These are phyloP conservation scores for Nigrograna mackinnonii DNA, from an alignment of 2,329 filamentous ascomycete genomes.

Conservation along the genomic window DNA sequence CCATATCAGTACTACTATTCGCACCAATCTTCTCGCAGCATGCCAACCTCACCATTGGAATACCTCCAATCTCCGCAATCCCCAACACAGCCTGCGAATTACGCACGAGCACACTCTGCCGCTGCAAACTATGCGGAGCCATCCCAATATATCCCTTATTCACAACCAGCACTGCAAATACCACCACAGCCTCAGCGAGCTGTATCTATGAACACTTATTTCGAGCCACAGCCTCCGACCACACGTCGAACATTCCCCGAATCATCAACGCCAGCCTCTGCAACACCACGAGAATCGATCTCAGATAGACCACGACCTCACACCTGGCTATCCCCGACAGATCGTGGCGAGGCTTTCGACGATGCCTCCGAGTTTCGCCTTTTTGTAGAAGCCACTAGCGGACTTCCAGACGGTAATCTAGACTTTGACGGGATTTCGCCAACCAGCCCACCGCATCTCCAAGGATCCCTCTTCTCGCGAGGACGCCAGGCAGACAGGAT, in stretches of 20 bases:
- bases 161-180: conserved; percentile 2
- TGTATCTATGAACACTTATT: conserved; percentile 19
- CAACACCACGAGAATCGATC: conserved; percentile 20
- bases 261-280: conserved; percentile 11
- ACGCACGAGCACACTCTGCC: conserved; percentile 26
- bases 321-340: conserved; percentile 35
- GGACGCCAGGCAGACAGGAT: conserved; percentile 27
- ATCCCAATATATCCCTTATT: conserved; percentile 19
- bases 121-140: conserved; percentile 17
- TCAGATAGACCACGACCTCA: conserved; percentile 30
- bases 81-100: conserved; percentile 10
- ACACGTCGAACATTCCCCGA: conserved; percentile 32
- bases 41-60: conserved; percentile 35
- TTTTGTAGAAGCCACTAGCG: conserved; percentile 43
- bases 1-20: conserved; percentile 17
- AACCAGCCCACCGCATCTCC: conserved; percentile 32
- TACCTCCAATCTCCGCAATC: conserved; percentile 15
- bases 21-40: conserved; percentile 33
- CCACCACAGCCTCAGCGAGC: conserved; percentile 14
- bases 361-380: conserved; percentile 41
- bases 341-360: conserved; percentile 29
- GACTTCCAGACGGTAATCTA: conserved; percentile 24
- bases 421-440: conserved; percentile 32
- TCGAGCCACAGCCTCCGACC: conserved; percentile 23
- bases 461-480: conserved; percentile 37